Conservation (phyloP, 1,139 yeast species). For the Sugiyamaella paludigena region DNA sequence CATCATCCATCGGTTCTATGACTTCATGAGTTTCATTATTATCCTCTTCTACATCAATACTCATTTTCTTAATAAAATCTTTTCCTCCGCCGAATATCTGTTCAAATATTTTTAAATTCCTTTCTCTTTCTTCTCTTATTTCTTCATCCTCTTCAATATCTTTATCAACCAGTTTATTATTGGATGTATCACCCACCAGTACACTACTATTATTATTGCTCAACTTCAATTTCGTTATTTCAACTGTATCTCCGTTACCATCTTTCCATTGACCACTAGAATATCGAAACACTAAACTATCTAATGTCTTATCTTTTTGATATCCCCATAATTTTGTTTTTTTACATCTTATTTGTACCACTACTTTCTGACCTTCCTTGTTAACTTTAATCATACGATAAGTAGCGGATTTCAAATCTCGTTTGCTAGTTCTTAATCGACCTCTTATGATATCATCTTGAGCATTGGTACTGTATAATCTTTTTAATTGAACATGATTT, state of each 20-base stretch:
- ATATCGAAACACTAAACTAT: slow-evolving; percentile 63
- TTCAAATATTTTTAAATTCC: slow-evolving; percentile 28
- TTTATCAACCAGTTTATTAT: slow-evolving; percentile 29
- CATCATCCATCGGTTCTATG: slow-evolving; percentile 26
- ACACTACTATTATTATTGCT: slow-evolving; percentile 21
- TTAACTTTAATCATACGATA: slow-evolving; percentile 65
- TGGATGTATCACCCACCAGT: slow-evolving; percentile 33
- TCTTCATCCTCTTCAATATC: slow-evolving; percentile 23
- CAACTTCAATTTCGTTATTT: slow-evolving; percentile 36
- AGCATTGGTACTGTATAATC: slow-evolving; percentile 40
- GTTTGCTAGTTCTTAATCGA: slow-evolving; percentile 53
- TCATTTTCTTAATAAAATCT: slow-evolving; percentile 36
- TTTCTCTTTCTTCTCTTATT: slow-evolving; percentile 26
- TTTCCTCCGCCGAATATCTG: slow-evolving; percentile 42
- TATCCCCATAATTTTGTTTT: slow-evolving; percentile 90
- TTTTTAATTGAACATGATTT: slow-evolving; percentile 46
- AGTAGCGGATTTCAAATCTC: slow-evolving; percentile 58
- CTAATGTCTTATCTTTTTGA: slow-evolving; percentile 59
- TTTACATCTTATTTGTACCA: slow-evolving; percentile 47
- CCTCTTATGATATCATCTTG: slow-evolving; percentile 60
- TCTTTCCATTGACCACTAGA: slow-evolving; percentile 75
- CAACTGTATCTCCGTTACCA: slow-evolving; percentile 77
- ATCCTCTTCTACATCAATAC: slow-evolving; percentile 29
- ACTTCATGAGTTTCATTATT: slow-evolving; percentile 23
- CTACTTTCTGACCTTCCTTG: slow-evolving; percentile 45